These are phyloP conservation scores for Nicotiana obtusifolia DNA, from an alignment of 257 asterid species.

Conservation along the genomic window DNA sequence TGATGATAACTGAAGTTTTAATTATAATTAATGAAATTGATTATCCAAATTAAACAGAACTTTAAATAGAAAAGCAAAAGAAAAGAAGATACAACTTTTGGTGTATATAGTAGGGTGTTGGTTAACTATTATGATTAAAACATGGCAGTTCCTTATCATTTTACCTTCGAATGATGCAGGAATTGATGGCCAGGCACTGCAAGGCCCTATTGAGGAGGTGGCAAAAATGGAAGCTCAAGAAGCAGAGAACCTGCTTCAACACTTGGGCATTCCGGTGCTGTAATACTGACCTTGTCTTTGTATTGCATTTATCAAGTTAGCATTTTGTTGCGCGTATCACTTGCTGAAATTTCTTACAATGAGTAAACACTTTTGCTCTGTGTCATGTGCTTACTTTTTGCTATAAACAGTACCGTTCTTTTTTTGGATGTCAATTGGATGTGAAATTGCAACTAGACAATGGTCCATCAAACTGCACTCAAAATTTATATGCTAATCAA, in stretches of 20 bases:
- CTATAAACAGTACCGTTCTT: background rate
- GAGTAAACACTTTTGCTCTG: background rate
- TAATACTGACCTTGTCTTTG: background rate
- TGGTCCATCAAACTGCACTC: background rate
- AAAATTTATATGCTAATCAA: background rate
- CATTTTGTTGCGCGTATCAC: background rate
- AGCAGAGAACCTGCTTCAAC: constrained; percentile 60
- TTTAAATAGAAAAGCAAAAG: background rate
- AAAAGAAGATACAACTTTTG: background rate
- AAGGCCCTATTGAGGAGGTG: constrained; percentile 74
- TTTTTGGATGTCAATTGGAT: background rate
- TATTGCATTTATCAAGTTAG: background rate
- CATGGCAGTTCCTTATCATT: background rate
- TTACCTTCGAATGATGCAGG: constrained; percentile 21
- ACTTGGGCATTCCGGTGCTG: constrained; percentile 56
- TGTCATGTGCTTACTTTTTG: background rate
- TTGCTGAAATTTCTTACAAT: background rate
- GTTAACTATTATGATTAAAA: background rate
- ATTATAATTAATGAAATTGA: background rate
- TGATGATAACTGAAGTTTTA: background rate
- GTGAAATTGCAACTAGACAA: background rate
- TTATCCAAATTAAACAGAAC: background rate
- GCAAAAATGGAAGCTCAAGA: constrained; percentile 69
- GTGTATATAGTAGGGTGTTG: background rate
- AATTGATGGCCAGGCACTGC: constrained; percentile 33